These are phyloP conservation scores for Neocucurbitaria cava DNA, from an alignment of 2,329 filamentous ascomycete species.

Conservation along the genomic window DNA sequence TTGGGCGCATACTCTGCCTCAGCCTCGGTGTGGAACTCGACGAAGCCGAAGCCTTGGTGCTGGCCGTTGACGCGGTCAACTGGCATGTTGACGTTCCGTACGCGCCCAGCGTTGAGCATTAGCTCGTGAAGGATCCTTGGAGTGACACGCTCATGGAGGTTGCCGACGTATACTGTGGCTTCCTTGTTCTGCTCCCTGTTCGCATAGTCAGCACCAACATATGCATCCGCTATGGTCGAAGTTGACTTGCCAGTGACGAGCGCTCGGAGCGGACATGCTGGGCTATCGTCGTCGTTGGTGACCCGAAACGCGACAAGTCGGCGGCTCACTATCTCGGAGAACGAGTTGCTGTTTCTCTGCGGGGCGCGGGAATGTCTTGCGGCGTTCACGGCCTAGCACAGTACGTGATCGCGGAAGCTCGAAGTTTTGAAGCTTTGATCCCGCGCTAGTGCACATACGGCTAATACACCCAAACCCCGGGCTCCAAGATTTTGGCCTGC, in stretches of 20 bases:
- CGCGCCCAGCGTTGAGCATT: slow-evolving; percentile 96
- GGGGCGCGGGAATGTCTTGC: slow-evolving; percentile 5
- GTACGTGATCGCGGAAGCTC: slow-evolving; percentile 6
- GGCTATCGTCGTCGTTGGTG: not conserved
- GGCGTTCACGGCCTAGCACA: slow-evolving; percentile 5
- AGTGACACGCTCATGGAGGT: slow-evolving; percentile 94
- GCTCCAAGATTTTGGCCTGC: slow-evolving; percentile 30
- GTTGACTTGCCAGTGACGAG: slow-evolving; percentile 74
- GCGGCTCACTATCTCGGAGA: not conserved
- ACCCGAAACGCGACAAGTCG: not conserved
- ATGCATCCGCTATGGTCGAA: not conserved
- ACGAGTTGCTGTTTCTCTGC: not conserved
- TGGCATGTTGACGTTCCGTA: slow-evolving; percentile 96
- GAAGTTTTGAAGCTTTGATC: slow-evolving; percentile 32
- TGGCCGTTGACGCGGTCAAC: slow-evolving; percentile 97
- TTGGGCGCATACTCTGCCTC: slow-evolving; percentile 97
- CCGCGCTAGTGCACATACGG: slow-evolving; percentile 11
- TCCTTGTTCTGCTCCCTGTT: slow-evolving; percentile 86
- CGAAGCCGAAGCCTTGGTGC: slow-evolving; percentile 98
- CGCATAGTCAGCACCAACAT: slow-evolving; percentile 22
- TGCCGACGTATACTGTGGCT: slow-evolving; percentile 96
- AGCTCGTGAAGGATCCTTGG: slow-evolving; percentile 94
- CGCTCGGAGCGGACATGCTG: slow-evolving; percentile 65
- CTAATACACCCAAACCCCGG: slow-evolving; percentile 16
- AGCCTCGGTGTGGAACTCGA: slow-evolving; percentile 94